These are phyloP conservation scores for Vickermania ingenoplastis DNA, from an alignment of 208 protist species.

Conservation along the genomic window DNA sequence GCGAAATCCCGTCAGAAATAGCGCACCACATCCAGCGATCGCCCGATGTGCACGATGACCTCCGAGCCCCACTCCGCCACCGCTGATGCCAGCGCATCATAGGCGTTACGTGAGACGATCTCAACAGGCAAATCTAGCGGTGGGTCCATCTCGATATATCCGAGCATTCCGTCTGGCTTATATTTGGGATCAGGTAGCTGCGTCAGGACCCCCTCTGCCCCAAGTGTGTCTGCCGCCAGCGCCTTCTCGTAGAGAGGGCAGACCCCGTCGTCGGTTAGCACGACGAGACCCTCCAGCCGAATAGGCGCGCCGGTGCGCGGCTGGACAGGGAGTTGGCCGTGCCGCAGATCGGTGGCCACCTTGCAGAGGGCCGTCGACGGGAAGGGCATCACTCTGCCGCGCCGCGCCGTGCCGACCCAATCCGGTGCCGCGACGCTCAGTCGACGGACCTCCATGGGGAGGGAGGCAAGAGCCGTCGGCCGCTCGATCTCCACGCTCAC, in stretches of 20 bases:
- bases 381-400: not conserved
- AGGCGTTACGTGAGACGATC: not conserved
- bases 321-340: not conserved
- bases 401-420: not conserved
- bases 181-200: not conserved
- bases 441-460: not conserved
- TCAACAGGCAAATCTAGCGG: not conserved
- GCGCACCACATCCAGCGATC: not conserved
- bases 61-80: not conserved
- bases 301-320: not conserved
- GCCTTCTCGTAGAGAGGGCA: constrained; percentile 2
- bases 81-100: not conserved
- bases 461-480: not conserved
- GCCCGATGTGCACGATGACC: not conserved
- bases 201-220: not conserved
- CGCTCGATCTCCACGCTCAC: not conserved
- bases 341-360: not conserved
- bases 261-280: constrained; percentile 5
- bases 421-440: not conserved
- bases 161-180: not conserved
- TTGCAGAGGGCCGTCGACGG: not conserved
- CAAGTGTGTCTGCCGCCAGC: not conserved
- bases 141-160: not conserved
- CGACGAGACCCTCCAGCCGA: not conserved
- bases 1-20: no score